Evolutionary conservation across 2,329 filamentous ascomycete species (phyloP).

Genomic region (Epichloe sp.): DNA sequence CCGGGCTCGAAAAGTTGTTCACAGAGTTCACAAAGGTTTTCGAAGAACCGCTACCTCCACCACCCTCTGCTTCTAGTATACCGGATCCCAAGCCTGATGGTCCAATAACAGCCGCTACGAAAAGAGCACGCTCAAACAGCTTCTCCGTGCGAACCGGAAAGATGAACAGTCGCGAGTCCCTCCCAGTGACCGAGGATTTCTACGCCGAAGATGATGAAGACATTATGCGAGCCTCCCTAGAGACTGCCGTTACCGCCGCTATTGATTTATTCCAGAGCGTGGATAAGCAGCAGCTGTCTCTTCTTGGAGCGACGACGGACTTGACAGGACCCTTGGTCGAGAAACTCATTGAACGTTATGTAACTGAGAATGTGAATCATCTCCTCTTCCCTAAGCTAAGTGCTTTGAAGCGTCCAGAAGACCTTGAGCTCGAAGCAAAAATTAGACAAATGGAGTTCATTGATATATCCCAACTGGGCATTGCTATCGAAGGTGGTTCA

Average conservation of each 20-base stretch:
- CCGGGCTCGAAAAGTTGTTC: slow-evolving; percentile 78
- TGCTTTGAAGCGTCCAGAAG: slow-evolving; percentile 64
- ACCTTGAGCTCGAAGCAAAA: slow-evolving; percentile 76
- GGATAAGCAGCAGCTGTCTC: slow-evolving; percentile 86
- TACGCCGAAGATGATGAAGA: slow-evolving; percentile 86
- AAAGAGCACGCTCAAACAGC: slow-evolving; percentile 41
- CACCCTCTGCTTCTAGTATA: slow-evolving; percentile 48
- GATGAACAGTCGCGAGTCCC: slow-evolving; percentile 17
- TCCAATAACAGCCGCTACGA: slow-evolving; percentile 41
- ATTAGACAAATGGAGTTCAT: slow-evolving; percentile 88
- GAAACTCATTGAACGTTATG: slow-evolving; percentile 85
- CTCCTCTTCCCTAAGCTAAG: slow-evolving; percentile 75
- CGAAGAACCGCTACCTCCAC: slow-evolving; percentile 70
- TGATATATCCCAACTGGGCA: slow-evolving; percentile 88
- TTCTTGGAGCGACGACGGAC: slow-evolving; percentile 85
- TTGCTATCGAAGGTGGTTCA: slow-evolving; percentile 66
- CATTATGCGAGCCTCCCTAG: slow-evolving; percentile 74
- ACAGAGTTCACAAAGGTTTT: slow-evolving; percentile 78
- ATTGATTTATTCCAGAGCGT: slow-evolving; percentile 95
- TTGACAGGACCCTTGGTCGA: slow-evolving; percentile 87
- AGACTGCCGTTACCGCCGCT: slow-evolving; percentile 82
- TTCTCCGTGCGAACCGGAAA: slow-evolving; percentile 22
- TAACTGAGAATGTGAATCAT: slow-evolving; percentile 85
- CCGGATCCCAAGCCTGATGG: slow-evolving; percentile 46
- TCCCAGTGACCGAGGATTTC: slow-evolving; percentile 47